Evolutionary conservation across 352 stramenopile species (phyloP).

Genomic region (Globisporangium orthogonon): DNA sequence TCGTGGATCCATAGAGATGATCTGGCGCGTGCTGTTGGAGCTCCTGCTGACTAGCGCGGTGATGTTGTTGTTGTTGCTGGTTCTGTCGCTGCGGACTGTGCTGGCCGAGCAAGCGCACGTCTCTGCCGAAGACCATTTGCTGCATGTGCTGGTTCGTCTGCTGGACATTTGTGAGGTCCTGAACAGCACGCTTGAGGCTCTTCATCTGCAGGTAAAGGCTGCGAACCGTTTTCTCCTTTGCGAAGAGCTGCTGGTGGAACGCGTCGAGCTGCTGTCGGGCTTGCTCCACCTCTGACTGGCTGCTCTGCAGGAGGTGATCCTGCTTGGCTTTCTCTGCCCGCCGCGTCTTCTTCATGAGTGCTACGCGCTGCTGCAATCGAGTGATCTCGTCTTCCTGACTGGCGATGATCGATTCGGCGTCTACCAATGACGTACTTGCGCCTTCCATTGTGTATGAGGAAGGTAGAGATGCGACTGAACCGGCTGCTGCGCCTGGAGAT

Average conservation of each 20-base stretch:
- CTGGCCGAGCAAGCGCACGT: conserved; percentile 25
- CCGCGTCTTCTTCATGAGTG: conserved; percentile 55
- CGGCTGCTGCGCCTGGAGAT: conserved; percentile 6
- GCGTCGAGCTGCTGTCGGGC: conserved; percentile 32
- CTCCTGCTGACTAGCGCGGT: not conserved
- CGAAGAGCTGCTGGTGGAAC: conserved; percentile 39
- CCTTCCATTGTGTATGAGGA: not conserved
- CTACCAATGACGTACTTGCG: conserved; percentile 8
- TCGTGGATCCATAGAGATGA: not conserved
- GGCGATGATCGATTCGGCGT: conserved; percentile 38
- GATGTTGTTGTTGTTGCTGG: conserved; percentile 4
- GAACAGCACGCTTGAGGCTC: conserved; percentile 59
- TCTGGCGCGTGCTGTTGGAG: not conserved
- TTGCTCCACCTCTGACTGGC: conserved; percentile 43
- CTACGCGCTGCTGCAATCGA: conserved; percentile 48
- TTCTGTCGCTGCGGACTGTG: conserved; percentile 4
- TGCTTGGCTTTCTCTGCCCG: conserved; percentile 44
- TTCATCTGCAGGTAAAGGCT: conserved; percentile 69
- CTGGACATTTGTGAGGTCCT: conserved; percentile 38
- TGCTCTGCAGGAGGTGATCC: conserved; percentile 30
- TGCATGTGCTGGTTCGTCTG: conserved; percentile 58
- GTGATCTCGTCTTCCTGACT: conserved; percentile 65
- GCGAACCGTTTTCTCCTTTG: conserved; percentile 56
- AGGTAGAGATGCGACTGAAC: conserved; percentile 1
- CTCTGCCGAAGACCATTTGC: conserved; percentile 24